Base-by-base conservation (phyloP, 495 filamentous ascomycete species). In the Darksidea phi region DNA sequence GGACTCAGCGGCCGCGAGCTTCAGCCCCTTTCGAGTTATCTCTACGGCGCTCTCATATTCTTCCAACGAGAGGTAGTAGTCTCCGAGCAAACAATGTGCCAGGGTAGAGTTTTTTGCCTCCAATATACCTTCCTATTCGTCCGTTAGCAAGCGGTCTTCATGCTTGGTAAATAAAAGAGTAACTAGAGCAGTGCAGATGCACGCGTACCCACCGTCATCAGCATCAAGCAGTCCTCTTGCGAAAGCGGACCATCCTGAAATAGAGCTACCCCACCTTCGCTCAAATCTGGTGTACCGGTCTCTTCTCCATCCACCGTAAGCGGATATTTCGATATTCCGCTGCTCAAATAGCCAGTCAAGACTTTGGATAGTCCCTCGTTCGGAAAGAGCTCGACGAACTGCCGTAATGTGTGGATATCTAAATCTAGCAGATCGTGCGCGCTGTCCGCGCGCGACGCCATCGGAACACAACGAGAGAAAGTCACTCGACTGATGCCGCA, bases 21-120 rank as follows among this genome's bases (percentile, higher is more conserved):
- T 77, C 32, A 86, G 74, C 0, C 86, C 94, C 67, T 85, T 88
- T 20, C 89, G 84, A 71, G 88, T 83, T 49, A 87, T 80, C 52
- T 93, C 86, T n/a, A 86, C 87, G 28, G 86, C 86, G 69, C 80
- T 89, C 63, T 93, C 90, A 72, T 95, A 83, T 68, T 99, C 94
- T 63, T 95, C 91, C 5, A 96, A 75, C 53, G 86, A 80, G 36
- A 91, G 80, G 66, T 95, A 95, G 58, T 94, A 89, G 61, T 95
- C 88, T 28, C 82, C 84, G 80, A 94, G 87, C 21, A 97, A 75
- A 15, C 93, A 82, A 73, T 95, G 89, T 13, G 90, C 88, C 54
- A 97, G 80, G 6, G 88, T 74, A 2, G 94, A 99, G 34, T 83
- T 80, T 1, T 78, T 73, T n/a, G 82, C 80, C 45, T 81, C 80